phyloP scores from a whole-genome alignment of 257 asterid species.

The Przewalskia tangutica region DNA sequence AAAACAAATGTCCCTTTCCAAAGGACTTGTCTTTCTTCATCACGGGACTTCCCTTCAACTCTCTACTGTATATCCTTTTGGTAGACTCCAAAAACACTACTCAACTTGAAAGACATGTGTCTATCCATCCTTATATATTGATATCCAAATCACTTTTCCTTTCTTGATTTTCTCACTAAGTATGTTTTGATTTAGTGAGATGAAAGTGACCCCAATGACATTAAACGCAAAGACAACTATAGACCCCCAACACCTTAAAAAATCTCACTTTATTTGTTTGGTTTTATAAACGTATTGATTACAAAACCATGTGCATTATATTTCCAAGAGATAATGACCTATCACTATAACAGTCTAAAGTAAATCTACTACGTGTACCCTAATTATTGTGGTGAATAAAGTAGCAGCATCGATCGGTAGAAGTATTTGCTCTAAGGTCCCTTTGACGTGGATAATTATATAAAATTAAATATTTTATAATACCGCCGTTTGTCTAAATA shows the following conservation, averaged over 20 bases:
- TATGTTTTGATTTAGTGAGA: neutral
- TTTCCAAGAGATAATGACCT: constrained; percentile 33
- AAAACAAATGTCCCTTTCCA: neutral
- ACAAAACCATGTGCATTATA: constrained; percentile 45
- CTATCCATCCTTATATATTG: neutral
- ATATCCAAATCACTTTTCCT: constrained; percentile 2
- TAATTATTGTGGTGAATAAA: constrained; percentile 5
- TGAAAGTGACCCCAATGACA: neutral
- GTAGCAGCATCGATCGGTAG: neutral
- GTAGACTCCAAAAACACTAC: neutral
- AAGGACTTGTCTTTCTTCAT: neutral
- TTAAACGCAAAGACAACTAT: neutral
- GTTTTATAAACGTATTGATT: constrained; percentile 8
- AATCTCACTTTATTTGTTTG: constrained; percentile 4
- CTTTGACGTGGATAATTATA: neutral
- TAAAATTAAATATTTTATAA: too few species aligned
- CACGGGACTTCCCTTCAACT: constrained; percentile 5
- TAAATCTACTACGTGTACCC: neutral
- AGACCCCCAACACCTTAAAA: neutral
- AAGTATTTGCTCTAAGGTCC: neutral
- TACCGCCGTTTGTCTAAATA: too few species aligned
- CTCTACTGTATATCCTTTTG: neutral
- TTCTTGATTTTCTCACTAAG: neutral
- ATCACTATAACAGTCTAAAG: constrained; percentile 15
- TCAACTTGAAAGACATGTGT: neutral